Evolutionary conservation across 169 alveolate genomes (phyloP), one percentile per base, ranked within the genome.

Genomic region (Eimeria acervulina): DNA sequence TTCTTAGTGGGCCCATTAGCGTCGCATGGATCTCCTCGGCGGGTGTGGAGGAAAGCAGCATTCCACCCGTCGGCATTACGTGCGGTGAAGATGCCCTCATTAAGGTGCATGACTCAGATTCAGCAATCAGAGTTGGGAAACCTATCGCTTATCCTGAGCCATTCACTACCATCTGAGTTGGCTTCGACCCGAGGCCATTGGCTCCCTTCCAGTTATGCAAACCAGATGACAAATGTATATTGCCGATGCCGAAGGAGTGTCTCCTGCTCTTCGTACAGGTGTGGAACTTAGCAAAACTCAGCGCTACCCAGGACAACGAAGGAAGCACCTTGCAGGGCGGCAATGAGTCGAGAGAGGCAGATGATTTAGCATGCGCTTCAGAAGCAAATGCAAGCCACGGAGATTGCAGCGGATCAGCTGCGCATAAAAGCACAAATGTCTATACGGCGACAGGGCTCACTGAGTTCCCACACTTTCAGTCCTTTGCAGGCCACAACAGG

Each of bases 401-500:
- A 19, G 59, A 38, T 76, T 40, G 63, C 52, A n/a, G 87, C 13
- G 40, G 59, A 44, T 76, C 87, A 38, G 63, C 87, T 38, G 21
- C 17, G 59, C 52, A 76, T 42, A 38, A 76, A 13, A 26, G 81
- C 44, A 36, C 59, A 19, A 19, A 31, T 36, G n/a, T 31, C 31
- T 36, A 36, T 74, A 55, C 40, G 63, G 38, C 93, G 31, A 61
- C 76, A 51, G 93, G 80, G 42, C 55, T 59, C 26, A 28, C 52
- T 55, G 93, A 85, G 52, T 42, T 66, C 28, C 96, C 93, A 38
- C 93, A 72, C 42, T 81, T 42, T 47, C 96, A 93, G 88, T 93
- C 96, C 2, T 93, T 93, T 47, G 70, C 93, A 26, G 96, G 96
- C 51, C 96, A 93, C 94, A 72, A 61, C 88, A 55, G 21, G 93